A percentile compares a stretch with the other conserved stretches of the same genome.
These are phyloP conservation scores for Lipomyces sp. DNA, from an alignment of 805 yeast species.

Conservation along the genomic window DNA sequence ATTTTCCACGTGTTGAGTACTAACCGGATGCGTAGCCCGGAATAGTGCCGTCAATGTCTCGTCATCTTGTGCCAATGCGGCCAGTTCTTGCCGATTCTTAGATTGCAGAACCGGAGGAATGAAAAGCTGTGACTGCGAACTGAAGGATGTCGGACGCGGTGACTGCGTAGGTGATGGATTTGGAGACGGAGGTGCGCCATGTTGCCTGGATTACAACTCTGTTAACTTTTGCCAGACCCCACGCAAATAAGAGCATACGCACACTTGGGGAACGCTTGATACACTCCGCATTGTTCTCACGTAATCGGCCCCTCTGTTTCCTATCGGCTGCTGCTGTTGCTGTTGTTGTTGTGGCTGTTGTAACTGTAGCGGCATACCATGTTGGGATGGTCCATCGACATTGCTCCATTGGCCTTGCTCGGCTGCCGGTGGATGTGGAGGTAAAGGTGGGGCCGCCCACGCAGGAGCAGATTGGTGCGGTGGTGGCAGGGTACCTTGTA, in stretches of 20 bases:
- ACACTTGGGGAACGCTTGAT: neutral
- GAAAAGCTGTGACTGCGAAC: constrained; percentile 5
- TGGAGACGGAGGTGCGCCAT: constrained; percentile 5
- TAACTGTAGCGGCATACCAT: neutral
- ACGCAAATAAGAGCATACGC: neutral
- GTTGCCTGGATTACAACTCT: neutral
- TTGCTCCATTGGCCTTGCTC: neutral
- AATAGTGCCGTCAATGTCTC: constrained; percentile 13
- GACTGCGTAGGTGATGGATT: constrained; percentile 5
- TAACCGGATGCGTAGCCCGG: constrained; percentile 28
- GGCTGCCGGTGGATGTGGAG: neutral
- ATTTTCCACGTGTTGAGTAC: constrained; percentile 7
- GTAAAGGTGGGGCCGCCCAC: neutral
- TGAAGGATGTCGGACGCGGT: neutral
- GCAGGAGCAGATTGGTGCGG: neutral
- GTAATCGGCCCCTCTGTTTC: neutral
- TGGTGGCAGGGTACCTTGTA: neutral
- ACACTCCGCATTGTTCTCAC: neutral
- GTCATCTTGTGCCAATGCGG: constrained; percentile 18
- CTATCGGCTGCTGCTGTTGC: constrained; percentile 6
- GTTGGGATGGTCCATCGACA: neutral
- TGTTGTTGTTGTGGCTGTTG: neutral
- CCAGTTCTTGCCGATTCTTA: constrained; percentile 24
- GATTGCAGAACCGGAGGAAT: constrained; percentile 17
- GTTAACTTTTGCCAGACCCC: neutral